Evolutionary conservation across 1,284 basidiomycete species (phyloP).

Genomic region (Schizophyllum amplum): DNA sequence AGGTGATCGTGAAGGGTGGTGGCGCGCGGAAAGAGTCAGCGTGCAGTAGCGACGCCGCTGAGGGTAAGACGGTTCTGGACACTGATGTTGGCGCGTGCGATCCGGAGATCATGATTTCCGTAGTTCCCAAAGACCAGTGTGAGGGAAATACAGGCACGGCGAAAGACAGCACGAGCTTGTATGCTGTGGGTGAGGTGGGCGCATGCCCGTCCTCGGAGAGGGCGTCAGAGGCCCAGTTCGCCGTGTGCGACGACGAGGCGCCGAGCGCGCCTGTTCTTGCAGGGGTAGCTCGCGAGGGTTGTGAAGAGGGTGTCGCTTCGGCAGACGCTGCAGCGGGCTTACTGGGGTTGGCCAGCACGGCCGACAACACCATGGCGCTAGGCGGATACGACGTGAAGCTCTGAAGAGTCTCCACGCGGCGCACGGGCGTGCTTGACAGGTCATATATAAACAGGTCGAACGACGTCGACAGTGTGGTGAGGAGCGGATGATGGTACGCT

Average conservation of each 20-base stretch:
- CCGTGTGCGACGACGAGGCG: too few species aligned
- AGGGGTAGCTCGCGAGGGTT: conserved; percentile 18
- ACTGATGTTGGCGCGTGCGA: too few species aligned
- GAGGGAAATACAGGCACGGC: conserved; percentile 68
- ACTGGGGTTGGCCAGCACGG: conserved; percentile 47
- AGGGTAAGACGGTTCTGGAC: conserved; percentile 8
- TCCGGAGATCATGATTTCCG: conserved; percentile 59
- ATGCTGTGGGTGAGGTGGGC: conserved; percentile 41
- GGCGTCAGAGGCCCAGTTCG: too few species aligned
- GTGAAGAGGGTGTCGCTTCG: conserved; percentile 65
- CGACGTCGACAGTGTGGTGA: conserved; percentile 57
- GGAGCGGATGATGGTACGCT: conserved; percentile 68
- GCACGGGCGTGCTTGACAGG: conserved; percentile 39
- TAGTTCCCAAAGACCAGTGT: conserved; percentile 74
- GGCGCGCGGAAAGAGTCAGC: conserved; percentile 13
- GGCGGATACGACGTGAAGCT: conserved; percentile 72
- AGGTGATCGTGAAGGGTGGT: conserved; percentile 35
- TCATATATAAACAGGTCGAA: conserved; percentile 67
- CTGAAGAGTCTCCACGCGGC: conserved; percentile 53
- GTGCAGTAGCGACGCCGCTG: conserved; percentile 16
- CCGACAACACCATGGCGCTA: conserved; percentile 60
- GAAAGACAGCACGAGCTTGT: conserved; percentile 67
- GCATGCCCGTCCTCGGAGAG: too few species aligned
- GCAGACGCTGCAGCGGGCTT: conserved; percentile 67
- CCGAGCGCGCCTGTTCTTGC: too few species aligned